A percentile compares a stretch with the other conserved stretches of the same genome.
Evolutionary conservation across 2,329 filamentous ascomycete species (phyloP).

Genomic region (Ophiostoma novo-ulmi): DNA sequence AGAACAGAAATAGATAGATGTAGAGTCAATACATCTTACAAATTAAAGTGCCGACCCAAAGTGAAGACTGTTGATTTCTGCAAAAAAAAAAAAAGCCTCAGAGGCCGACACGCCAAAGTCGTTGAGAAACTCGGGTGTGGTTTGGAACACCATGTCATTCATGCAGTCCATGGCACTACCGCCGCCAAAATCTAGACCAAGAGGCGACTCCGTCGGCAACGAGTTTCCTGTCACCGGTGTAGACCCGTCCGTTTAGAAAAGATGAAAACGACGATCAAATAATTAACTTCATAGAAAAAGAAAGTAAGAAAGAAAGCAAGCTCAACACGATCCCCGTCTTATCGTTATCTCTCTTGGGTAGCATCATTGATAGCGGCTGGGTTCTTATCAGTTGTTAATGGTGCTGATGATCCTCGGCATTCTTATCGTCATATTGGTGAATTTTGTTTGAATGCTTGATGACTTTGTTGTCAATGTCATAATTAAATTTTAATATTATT

Average conservation of each 20-base stretch:
- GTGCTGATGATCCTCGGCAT: background rate
- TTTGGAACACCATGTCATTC: background rate
- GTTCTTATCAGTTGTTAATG: background rate
- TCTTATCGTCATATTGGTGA: background rate
- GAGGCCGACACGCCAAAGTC: slow-evolving; percentile 1
- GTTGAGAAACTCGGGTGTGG: background rate
- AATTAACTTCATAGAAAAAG: background rate
- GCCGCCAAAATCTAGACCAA: background rate
- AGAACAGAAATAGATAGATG: background rate
- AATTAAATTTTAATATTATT: no score
- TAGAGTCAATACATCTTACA: background rate
- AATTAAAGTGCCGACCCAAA: background rate
- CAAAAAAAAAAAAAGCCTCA: background rate
- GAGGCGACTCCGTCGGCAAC: background rate
- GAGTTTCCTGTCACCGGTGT: background rate
- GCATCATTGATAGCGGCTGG: background rate
- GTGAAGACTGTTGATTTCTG: background rate
- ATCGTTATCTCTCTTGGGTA: background rate
- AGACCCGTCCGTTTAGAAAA: background rate
- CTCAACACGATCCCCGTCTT: background rate
- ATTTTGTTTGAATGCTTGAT: no score
- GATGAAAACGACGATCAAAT: no score
- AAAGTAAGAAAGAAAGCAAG: background rate
- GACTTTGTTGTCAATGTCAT: no score
- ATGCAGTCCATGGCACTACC: background rate